Base-by-base conservation (phyloP, 2,329 filamentous ascomycete species). In the Didymella lethalis region DNA sequence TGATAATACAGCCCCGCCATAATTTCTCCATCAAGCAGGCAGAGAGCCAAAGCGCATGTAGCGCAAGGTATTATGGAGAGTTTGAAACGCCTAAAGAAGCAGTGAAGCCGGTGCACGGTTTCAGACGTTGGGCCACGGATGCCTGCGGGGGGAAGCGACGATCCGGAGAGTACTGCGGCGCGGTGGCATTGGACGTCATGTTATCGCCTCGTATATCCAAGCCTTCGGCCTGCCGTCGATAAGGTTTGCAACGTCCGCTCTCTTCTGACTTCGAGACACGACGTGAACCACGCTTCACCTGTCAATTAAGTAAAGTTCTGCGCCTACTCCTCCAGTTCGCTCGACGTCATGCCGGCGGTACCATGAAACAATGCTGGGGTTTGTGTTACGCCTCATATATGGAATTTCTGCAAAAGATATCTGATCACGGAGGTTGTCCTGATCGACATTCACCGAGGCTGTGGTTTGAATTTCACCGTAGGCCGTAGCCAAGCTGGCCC, bases 41-140 rank as follows among this genome's bases (percentile, higher is more conserved):
- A 20, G 28, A 23, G 5, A 40, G 2, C n/a, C 31, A 12, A n/a
- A 28, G 32, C 40, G 12, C 14, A 14, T 40, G 26, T 48, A 43
- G 44, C n/a, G 38, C 38, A 34, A 45, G n/a, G 10, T 36, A 41
- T 20, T n/a, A 54, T 8, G 49, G 49, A 26, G 12, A 46, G 7
- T n/a, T 40, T 20, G 23, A 49, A 49, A 54, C 45, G 18, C 25
- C 18, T 25, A 48, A 49, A 41, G 25, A 10, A 46, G 45, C 28
- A 49, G 8, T 25, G 41, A 23, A 18, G 18, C 55, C 28, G 49
- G 14, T 29, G 55, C 45, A 58, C 49, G 45, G 49, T 58, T 53
- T 53, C 55, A 54, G 45, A 49, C 55, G 55, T 57, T 48, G 54
- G 48, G 28, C 14, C 23, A 10, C 55, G 48, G 48, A 48, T 31